Conservation (phyloP, 2,329 filamentous ascomycete genomes). For the Diaporthe capsici region DNA sequence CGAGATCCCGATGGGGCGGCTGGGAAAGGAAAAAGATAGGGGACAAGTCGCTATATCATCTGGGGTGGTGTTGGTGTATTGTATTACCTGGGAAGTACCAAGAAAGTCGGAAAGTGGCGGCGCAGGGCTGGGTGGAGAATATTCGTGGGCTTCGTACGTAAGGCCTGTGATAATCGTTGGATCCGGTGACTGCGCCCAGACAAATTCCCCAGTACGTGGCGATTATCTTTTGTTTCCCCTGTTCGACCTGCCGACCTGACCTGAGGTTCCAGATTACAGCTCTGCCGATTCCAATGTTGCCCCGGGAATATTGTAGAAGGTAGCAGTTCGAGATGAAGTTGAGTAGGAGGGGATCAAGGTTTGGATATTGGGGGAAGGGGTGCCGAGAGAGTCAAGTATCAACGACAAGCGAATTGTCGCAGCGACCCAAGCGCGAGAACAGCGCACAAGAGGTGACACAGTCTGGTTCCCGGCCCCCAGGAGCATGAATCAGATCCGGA, state of each 20-base stretch:
- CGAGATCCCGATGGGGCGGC: constrained; percentile 16
- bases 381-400: constrained; percentile 28
- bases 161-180: constrained; percentile 30
- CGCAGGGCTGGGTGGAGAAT: constrained; percentile 36
- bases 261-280: constrained; percentile 10
- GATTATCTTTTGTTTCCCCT: not conserved
- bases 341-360: constrained; percentile 16
- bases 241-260: not conserved
- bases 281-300: constrained; percentile 9
- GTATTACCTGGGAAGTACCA: constrained; percentile 26
- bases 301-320: constrained; percentile 1
- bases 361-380: not conserved
- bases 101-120: constrained; percentile 29
- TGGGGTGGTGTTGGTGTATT: constrained; percentile 12
- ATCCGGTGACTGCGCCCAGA: constrained; percentile 15
- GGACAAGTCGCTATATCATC: constrained; percentile 27
- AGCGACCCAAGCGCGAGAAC: not conserved
- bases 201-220: constrained; percentile 25
- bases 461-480: constrained; percentile 5
- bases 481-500: constrained; percentile 36
- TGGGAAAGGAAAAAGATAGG: not conserved
- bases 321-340: constrained; percentile 18
- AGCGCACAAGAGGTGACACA: not conserved
- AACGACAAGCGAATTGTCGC: constrained; percentile 27
- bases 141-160: constrained; percentile 41